Percentiles rank a stretch among this genome's conserved stretches.
These are phyloP conservation scores for Fomitiporia mediterranea DNA, from an alignment of 1,284 basidiomycete genomes.

Conservation along the genomic window DNA sequence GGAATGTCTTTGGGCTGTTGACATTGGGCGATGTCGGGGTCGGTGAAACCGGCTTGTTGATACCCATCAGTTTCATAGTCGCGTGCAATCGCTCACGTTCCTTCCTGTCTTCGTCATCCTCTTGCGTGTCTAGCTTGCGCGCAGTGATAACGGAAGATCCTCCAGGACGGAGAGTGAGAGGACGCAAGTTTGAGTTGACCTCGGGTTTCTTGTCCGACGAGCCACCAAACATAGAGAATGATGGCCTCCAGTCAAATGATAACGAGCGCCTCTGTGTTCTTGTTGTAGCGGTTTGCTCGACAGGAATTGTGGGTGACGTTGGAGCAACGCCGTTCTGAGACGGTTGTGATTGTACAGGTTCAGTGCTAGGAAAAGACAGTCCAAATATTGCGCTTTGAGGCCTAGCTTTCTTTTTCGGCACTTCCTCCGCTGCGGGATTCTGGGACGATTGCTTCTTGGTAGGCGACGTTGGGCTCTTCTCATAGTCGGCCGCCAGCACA, in stretches of 20 bases:
- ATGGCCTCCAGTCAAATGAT: constrained; percentile 76
- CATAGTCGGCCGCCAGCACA: constrained; percentile 85
- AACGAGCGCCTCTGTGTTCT: constrained; percentile 65
- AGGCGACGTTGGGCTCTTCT: constrained; percentile 35
- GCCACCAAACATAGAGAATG: constrained; percentile 64
- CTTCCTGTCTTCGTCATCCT: constrained; percentile 83
- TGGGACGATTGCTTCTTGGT: constrained; percentile 23
- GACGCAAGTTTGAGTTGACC: constrained; percentile 50
- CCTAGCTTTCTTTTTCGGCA: constrained; percentile 39
- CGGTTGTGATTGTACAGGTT: constrained; percentile 27
- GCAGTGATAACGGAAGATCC: constrained; percentile 48
- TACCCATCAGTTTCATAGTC: constrained; percentile 90
- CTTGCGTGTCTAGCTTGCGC: constrained; percentile 72
- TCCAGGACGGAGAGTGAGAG: constrained; percentile 68
- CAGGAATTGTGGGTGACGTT: constrained; percentile 21
- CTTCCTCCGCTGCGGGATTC: constrained; percentile 23
- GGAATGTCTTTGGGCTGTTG: constrained; percentile 21
- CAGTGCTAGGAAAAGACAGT: constrained; percentile 39
- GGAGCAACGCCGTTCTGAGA: constrained; percentile 2
- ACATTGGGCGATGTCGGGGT: constrained; percentile 36
- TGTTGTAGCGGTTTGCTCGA: constrained; percentile 27
- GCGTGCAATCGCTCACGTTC: constrained; percentile 83
- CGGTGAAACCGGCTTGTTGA: constrained; percentile 51
- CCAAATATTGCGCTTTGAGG: constrained; percentile 57
- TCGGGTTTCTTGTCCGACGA: constrained; percentile 55